These are phyloP conservation scores for Phanerochaete sordida DNA, from an alignment of 768 basidiomycete genomes.

Conservation along the genomic window DNA sequence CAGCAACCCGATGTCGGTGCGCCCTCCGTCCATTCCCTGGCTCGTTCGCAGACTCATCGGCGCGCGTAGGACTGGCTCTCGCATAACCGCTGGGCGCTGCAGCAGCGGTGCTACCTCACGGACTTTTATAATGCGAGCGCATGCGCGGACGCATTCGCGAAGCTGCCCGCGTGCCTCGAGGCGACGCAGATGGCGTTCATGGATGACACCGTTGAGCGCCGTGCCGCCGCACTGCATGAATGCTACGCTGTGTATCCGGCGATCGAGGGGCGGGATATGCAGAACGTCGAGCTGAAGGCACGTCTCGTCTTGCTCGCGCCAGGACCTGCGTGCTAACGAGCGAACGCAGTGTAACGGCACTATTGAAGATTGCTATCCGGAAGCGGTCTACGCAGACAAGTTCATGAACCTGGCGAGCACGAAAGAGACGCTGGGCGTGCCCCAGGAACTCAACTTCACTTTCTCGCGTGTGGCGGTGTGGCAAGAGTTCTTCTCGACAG, in stretches of 20 bases:
- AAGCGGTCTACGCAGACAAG: not conserved
- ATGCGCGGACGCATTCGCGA: not conserved
- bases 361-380: not conserved
- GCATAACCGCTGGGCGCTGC: slow-evolving; percentile 28
- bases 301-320: not conserved
- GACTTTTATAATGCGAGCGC: slow-evolving; percentile 3
- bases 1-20: slow-evolving; percentile 23
- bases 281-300: not conserved
- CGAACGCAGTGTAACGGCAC: not conserved
- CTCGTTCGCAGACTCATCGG: not conserved
- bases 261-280: not conserved
- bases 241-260: not conserved
- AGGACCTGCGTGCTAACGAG: too few relatives aligned
- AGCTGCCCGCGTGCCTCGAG: slow-evolving; percentile 1
- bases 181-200: not conserved
- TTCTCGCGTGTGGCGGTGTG: not conserved
- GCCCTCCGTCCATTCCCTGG: not conserved
- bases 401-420: not conserved
- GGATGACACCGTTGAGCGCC: not conserved
- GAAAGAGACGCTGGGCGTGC: not conserved
- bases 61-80: slow-evolving; percentile 22
- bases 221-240: not conserved
- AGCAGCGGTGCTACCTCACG: slow-evolving; percentile 21
- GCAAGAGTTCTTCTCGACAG: not conserved
- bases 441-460: not conserved